Conservation (phyloP, 1,284 basidiomycete genomes). For the Cutaneotrichosporon cutaneum region DNA sequence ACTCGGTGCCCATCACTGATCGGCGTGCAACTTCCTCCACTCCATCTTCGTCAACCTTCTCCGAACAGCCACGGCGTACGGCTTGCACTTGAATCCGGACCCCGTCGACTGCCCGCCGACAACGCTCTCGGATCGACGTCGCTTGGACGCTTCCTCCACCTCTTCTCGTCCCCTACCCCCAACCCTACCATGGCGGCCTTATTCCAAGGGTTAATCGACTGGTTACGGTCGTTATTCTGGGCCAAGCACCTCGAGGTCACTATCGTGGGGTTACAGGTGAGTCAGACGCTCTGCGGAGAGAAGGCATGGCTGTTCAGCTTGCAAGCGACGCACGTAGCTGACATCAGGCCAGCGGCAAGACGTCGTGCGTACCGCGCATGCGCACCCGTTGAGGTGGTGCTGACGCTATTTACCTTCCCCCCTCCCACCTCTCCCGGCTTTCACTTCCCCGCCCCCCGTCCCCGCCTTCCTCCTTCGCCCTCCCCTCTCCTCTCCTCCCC, state of each 20-base stretch:
- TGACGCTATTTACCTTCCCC: conserved; percentile 7
- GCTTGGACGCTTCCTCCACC: no score
- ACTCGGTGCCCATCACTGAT: no score
- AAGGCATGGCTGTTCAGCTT: no score
- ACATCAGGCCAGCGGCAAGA: conserved; percentile 82
- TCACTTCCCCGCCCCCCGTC: neutral
- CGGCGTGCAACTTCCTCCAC: no score
- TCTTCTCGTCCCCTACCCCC: neutral
- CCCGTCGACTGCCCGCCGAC: no score
- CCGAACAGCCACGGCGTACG: no score
- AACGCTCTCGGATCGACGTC: no score
- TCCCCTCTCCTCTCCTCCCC: neutral
- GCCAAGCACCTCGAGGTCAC: conserved; percentile 88
- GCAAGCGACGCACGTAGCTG: conserved; percentile 10
- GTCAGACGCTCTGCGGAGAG: no score
- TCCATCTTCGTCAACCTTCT: no score
- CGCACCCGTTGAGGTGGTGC: neutral
- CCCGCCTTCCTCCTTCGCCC: neutral
- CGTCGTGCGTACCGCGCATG: conserved; percentile 58
- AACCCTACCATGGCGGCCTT: neutral
- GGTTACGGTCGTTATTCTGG: conserved; percentile 67
- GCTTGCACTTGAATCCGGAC: no score
- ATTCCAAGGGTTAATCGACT: conserved; percentile 53
- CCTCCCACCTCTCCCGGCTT: neutral
- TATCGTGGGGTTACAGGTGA: conserved; percentile 85